phyloP scores from a whole-genome alignment of 2,329 filamentous ascomycete genomes.

The Sporothrix euskadiensis region DNA sequence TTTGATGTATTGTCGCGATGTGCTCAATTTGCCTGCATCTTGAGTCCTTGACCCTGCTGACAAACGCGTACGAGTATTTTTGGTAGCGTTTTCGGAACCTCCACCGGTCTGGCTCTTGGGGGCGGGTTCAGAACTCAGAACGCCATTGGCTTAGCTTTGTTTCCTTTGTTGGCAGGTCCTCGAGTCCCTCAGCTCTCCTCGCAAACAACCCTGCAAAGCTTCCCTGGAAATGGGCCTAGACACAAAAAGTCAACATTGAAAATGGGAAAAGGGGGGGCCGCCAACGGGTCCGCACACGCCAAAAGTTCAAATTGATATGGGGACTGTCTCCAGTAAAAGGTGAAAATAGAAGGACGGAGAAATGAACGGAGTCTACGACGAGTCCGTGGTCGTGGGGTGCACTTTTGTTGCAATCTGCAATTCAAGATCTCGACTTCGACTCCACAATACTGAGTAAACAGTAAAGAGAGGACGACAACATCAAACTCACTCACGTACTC shows the following conservation, averaged over 20 bases:
- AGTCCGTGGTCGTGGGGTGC: background rate
- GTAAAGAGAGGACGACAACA: background rate
- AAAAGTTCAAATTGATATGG: background rate
- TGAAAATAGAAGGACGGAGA: background rate
- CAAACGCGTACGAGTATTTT: slow-evolving; percentile 3
- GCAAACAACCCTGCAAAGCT: background rate
- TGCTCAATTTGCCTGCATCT: background rate
- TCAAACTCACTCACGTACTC: background rate
- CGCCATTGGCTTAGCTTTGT: background rate
- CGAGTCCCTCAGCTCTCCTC: background rate
- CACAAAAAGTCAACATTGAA: background rate
- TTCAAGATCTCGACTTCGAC: background rate
- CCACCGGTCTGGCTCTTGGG: too few relatives aligned
- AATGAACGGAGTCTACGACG: background rate
- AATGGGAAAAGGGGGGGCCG: background rate
- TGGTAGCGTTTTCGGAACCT: slow-evolving; percentile 5
- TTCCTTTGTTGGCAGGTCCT: background rate
- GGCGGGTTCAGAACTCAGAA: too few relatives aligned
- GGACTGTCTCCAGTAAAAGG: background rate
- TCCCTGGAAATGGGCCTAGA: background rate
- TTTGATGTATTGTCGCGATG: background rate
- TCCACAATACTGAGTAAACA: background rate
- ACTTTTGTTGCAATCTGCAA: background rate
- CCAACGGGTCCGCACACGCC: background rate
- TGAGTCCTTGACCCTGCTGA: background rate